Conservation (phyloP, 345 rosid genomes). For the Eucalyptus coolabah region DNA sequence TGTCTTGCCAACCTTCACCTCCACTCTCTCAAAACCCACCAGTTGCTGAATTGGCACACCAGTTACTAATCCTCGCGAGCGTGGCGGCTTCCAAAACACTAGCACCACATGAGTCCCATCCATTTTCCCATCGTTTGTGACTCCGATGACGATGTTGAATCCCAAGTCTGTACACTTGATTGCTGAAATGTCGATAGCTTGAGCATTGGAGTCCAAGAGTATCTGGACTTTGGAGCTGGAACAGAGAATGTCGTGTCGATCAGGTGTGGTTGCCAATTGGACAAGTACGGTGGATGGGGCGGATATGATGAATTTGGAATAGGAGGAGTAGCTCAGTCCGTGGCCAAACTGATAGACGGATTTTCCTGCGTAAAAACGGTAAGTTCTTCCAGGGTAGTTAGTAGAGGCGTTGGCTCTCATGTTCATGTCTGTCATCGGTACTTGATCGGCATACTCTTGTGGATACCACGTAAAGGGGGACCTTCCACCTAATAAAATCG, state of each 20-base stretch:
- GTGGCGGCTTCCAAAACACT: conserved; percentile 41
- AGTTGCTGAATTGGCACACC: conserved; percentile 33
- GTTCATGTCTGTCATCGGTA: conserved; percentile 46
- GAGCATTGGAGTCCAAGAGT: background rate
- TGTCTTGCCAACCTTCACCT: conserved; percentile 25
- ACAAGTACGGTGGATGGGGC: conserved; percentile 16
- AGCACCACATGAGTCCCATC: conserved; percentile 43
- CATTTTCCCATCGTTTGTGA: conserved; percentile 27
- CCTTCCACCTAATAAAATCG: conserved; percentile 20
- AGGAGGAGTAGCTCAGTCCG: conserved; percentile 40
- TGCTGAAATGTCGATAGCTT: conserved; percentile 18
- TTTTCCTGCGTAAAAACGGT: conserved; percentile 29
- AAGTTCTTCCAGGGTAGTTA: conserved; percentile 37
- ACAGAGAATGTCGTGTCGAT: background rate
- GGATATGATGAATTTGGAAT: conserved; percentile 16
- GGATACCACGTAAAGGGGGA: conserved; percentile 46
- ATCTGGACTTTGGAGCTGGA: background rate
- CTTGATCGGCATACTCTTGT: conserved; percentile 15
- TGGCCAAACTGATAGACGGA: conserved; percentile 26
- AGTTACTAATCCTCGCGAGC: background rate
- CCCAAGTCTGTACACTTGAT: conserved; percentile 15
- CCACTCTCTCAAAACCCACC: conserved; percentile 39
- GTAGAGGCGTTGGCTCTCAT: conserved; percentile 27
- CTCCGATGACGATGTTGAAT: conserved; percentile 13
- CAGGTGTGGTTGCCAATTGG: background rate